A percentile compares a stretch with the other conserved stretches of the same genome.
These are phyloP conservation scores for Fusarium tjaetaba DNA, from an alignment of 2,329 filamentous ascomycete genomes.

Conservation along the genomic window DNA sequence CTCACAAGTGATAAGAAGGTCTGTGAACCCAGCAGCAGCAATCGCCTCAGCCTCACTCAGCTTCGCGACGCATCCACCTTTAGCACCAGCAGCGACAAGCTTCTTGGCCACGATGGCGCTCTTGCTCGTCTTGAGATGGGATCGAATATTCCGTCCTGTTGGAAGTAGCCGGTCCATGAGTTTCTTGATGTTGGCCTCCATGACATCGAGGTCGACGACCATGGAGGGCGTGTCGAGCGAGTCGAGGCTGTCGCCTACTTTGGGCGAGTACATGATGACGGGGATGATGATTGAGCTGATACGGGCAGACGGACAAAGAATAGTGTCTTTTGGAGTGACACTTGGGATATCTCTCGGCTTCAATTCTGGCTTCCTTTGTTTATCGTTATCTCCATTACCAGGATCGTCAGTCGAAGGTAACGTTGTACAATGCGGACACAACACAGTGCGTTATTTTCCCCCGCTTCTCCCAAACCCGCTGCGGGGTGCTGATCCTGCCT, in stretches of 20 bases:
- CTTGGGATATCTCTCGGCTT: background rate
- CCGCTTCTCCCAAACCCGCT: background rate
- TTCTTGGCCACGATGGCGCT: constrained; percentile 19
- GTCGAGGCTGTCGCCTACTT: constrained; percentile 15
- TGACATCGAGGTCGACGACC: constrained; percentile 62
- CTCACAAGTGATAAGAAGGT: constrained; percentile 36
- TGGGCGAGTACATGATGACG: constrained; percentile 11
- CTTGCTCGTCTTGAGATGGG: constrained; percentile 34
- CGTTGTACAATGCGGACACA: background rate
- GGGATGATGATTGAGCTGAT: background rate
- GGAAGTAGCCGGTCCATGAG: constrained; percentile 58
- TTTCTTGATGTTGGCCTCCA: constrained; percentile 61
- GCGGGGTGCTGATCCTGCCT: background rate
- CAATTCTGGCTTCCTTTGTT: background rate
- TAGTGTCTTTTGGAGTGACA: background rate
- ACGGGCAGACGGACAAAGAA: background rate
- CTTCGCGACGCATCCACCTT: constrained; percentile 31
- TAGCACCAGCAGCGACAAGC: constrained; percentile 28
- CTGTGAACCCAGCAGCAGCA: constrained; percentile 21
- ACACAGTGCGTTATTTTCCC: constrained; percentile 12
- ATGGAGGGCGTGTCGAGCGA: constrained; percentile 64
- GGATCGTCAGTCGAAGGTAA: background rate
- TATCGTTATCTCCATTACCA: background rate
- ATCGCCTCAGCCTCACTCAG: constrained; percentile 33
- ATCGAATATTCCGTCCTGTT: constrained; percentile 45